Evolutionary conservation across 176 grass and related monocot genomes (phyloP), one percentile per base, ranked within the genome.

Genomic region (Puya raimondii): DNA sequence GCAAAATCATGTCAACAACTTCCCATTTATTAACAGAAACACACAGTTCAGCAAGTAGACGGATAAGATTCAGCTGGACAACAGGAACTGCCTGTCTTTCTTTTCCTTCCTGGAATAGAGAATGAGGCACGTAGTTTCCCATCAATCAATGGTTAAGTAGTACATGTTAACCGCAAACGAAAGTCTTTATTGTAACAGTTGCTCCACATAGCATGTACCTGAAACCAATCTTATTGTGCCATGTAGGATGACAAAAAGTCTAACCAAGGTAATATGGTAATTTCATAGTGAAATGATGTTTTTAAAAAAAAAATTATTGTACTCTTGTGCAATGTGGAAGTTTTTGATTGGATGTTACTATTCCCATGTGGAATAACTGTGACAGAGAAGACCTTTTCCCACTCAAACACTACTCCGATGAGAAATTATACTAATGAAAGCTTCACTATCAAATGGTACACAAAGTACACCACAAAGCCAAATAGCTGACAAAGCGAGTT

Each of bases 1-100:
- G 94, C 58, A 97, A 80, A 73, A 93, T 87, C 94, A 97, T 97
- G 89, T 97, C 94, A 33, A 97, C 94, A 67, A 97, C 90, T 84
- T 97, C 94, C 89, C 84, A 91, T 80, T 92, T 97, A 73, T 97
- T 97, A 70, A 93, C 81, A 81, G 74, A 83, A 51, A 89, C 84
- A 71, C 94, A 89, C 73, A 97, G 69, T 79, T 97, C 82, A 64
- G 94, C 94, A 13, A 97, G 78, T 81, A 97, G 82, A 64, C 89
- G 79, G 64, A 93, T 87, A 54, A 97, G 83, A 81, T 97, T 92
- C 65, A 92, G 89, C 69, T 84, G 89, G 76, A 93, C 82, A 64
- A 92, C 69, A 26, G 94, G 86, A 80, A 90, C 80, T 23, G 84
- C 65, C 2, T 87, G 85, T 82, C 93, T 97, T 90, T 89, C 89